These are phyloP conservation scores for Remersonia thermophila DNA, from an alignment of 2,329 filamentous ascomycete species.

Conservation along the genomic window DNA sequence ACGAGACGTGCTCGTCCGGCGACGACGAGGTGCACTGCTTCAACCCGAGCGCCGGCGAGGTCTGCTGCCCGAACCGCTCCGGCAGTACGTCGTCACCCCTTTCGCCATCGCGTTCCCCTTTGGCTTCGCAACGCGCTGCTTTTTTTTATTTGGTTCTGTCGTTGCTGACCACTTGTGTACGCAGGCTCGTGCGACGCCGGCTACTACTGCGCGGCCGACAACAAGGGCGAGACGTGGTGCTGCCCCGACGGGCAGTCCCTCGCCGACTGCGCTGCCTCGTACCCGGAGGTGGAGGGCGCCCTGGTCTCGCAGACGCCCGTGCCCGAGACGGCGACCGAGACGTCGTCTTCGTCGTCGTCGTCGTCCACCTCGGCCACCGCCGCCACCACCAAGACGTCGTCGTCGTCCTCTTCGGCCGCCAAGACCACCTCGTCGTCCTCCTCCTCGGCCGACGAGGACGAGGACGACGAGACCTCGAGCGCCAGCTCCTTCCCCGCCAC, in stretches of 20 bases:
- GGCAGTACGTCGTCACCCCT: slow-evolving; percentile 36
- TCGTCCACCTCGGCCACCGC: slow-evolving; percentile 13
- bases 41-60: slow-evolving; percentile 37
- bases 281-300: slow-evolving; percentile 31
- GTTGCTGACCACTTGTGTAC: too few species aligned
- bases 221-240: slow-evolving; percentile 41
- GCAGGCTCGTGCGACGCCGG: slow-evolving; percentile 48
- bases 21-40: slow-evolving; percentile 45
- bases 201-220: slow-evolving; percentile 51
- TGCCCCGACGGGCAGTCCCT: slow-evolving; percentile 45
- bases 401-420: slow-evolving; percentile 1
- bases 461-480: too few species aligned
- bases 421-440: slow-evolving; percentile 7
- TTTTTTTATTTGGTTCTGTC: too few species aligned
- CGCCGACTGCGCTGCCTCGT: slow-evolving; percentile 39
- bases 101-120: too few species aligned
- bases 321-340: slow-evolving; percentile 22
- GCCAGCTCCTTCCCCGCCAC: too few species aligned
- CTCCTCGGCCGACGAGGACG: slow-evolving; percentile 4
- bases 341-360: too few species aligned
- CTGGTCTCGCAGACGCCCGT: slow-evolving; percentile 35
- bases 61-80: slow-evolving; percentile 43
- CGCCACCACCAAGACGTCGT: slow-evolving; percentile 4
- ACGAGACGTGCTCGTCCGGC: slow-evolving; percentile 35
- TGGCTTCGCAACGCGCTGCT: too few species aligned